phyloP scores from a whole-genome alignment of 2,329 filamentous ascomycete species.

The Talaromyces islandicus region DNA sequence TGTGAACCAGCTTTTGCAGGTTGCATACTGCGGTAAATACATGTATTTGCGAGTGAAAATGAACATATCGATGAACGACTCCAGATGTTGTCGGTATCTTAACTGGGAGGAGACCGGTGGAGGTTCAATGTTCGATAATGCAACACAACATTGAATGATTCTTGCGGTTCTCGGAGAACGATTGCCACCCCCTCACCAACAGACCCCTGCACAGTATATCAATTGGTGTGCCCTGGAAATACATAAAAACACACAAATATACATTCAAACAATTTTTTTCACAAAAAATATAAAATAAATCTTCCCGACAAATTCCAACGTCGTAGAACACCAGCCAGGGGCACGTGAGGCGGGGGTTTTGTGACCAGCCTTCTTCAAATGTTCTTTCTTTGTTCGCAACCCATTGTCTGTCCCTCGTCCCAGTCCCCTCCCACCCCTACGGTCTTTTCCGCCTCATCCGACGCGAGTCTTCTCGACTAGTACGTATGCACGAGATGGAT shows the following conservation, averaged over 20 bases:
- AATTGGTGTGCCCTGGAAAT: too few relatives aligned
- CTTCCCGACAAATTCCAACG: neutral
- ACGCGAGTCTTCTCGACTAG: too few relatives aligned
- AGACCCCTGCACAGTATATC: neutral
- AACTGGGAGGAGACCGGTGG: too few relatives aligned
- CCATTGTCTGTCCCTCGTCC: too few relatives aligned
- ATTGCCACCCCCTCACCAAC: too few relatives aligned
- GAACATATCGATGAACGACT: neutral
- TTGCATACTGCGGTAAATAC: neutral
- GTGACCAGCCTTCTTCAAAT: too few relatives aligned
- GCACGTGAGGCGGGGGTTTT: neutral
- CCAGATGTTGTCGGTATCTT: too few relatives aligned
- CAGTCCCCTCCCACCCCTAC: neutral
- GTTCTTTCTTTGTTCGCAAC: neutral
- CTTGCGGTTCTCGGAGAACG: too few relatives aligned
- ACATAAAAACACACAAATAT: neutral
- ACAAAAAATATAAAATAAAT: too few relatives aligned
- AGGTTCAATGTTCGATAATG: too few relatives aligned
- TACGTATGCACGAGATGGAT: neutral
- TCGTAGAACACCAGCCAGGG: neutral
- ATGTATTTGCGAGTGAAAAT: neutral
- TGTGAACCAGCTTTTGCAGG: neutral
- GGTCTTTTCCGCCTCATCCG: neutral
- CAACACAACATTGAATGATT: too few relatives aligned
- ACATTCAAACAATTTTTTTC: neutral